Percentiles rank a stretch among this genome's conserved stretches.
These are phyloP conservation scores for Selaginella moellendorffii DNA, from an alignment of 75 land plant genomes.

Conservation along the genomic window DNA sequence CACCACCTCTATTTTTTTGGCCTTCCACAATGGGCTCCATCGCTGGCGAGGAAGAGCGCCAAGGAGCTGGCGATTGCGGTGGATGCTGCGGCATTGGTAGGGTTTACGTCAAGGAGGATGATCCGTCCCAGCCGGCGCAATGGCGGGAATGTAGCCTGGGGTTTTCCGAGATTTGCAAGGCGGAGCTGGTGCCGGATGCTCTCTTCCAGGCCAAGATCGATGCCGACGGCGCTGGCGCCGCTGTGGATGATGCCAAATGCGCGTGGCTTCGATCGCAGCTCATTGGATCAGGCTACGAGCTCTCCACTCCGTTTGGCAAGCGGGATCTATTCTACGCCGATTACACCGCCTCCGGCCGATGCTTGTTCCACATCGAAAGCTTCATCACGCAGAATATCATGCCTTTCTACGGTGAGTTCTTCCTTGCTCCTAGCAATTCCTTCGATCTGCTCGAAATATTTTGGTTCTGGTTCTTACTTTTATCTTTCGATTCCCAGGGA, in stretches of 20 bases:
- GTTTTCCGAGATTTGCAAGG: neutral
- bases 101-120: neutral
- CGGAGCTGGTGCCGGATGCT: neutral
- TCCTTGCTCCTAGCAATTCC: neutral
- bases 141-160: neutral
- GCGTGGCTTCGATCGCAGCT: conserved; percentile 41
- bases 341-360: conserved; percentile 50
- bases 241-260: neutral
- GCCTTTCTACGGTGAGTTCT: conserved; percentile 32
- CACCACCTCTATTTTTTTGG: too few species aligned
- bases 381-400: conserved; percentile 34
- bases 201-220: too few species aligned
- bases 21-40: neutral
- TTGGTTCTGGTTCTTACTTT: too few species aligned
- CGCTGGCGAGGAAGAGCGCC: too few species aligned
- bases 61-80: neutral
- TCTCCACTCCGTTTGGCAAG: conserved; percentile 37
- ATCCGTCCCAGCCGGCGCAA: neutral
- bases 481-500: conserved; percentile 37
- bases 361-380: conserved; percentile 33
- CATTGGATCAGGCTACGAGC: conserved; percentile 27
- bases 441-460: neutral
- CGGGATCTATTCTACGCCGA: conserved; percentile 42
- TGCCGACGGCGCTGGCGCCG: too few species aligned
- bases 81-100: neutral